Conservation (phyloP, 225 moss, liverwort and hornwort genomes). For the Polytrichum formosum region DNA sequence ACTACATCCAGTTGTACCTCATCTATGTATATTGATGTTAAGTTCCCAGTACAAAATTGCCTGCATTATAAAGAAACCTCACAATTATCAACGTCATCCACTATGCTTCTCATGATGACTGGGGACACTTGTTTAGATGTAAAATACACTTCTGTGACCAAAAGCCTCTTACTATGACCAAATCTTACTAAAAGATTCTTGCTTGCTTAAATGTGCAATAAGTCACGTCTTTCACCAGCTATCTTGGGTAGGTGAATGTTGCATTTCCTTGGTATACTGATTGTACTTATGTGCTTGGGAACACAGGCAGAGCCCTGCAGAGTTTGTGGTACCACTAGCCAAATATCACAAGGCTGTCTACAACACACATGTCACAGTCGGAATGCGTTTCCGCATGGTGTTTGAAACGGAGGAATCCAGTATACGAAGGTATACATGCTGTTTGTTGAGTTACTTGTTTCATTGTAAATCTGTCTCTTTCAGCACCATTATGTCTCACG, state of each 20-base stretch:
- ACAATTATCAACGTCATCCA: too few species aligned
- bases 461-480: neutral
- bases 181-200: neutral
- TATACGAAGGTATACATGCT: conserved; percentile 69
- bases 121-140: too few species aligned
- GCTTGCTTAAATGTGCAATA: neutral
- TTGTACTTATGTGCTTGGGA: neutral
- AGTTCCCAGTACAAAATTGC: too few species aligned
- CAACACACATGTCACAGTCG: conserved; percentile 82
- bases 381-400: conserved; percentile 99
- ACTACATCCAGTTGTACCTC: too few species aligned
- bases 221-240: neutral
- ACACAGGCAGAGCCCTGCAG: conserved; percentile 91
- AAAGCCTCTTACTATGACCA: too few species aligned
- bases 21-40: too few species aligned
- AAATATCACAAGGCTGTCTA: conserved; percentile 92
- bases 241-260: neutral
- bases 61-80: too few species aligned
- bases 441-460: neutral
- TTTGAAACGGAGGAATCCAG: conserved; percentile 98
- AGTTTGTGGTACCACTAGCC: conserved; percentile 84
- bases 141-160: too few species aligned
- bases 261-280: neutral
- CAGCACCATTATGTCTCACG: neutral
- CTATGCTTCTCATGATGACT: too few species aligned